phyloP scores from a whole-genome alignment of 1,284 basidiomycete genomes.

The Cystobasidium slooffiae region DNA sequence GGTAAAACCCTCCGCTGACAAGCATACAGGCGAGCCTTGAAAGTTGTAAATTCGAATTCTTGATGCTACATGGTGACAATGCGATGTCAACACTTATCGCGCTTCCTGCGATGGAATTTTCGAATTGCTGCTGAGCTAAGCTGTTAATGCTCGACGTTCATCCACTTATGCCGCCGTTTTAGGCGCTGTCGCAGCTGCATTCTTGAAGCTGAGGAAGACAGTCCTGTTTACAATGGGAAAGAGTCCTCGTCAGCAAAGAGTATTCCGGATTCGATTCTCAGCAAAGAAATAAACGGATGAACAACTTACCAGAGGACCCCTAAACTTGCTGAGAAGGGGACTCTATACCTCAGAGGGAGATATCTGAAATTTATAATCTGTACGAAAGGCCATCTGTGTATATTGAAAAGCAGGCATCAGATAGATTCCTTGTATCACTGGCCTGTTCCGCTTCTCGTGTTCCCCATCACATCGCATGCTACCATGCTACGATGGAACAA shows the following conservation, averaged over 20 bases:
- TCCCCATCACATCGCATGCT: too few species aligned
- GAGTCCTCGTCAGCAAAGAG: not conserved
- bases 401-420: not conserved
- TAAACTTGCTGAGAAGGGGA: constrained; percentile 37
- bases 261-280: not conserved
- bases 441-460: too few species aligned
- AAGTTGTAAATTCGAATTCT: too few species aligned
- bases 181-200: constrained; percentile 14
- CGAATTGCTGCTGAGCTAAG: too few species aligned
- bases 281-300: not conserved
- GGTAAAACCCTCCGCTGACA: too few species aligned
- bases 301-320: constrained; percentile 41
- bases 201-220: constrained; percentile 38
- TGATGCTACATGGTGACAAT: too few species aligned
- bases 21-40: too few species aligned
- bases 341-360: constrained; percentile 38
- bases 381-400: constrained; percentile 33
- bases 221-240: constrained; percentile 14
- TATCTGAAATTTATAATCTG: constrained; percentile 42
- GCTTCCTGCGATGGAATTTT: too few species aligned
- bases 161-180: constrained; percentile 1
- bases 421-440: not conserved
- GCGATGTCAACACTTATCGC: too few species aligned
- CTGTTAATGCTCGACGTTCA: not conserved
- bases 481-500: not conserved